Conservation (phyloP, 176 grass and related monocot genomes). For the Rhynchospora pubera region DNA sequence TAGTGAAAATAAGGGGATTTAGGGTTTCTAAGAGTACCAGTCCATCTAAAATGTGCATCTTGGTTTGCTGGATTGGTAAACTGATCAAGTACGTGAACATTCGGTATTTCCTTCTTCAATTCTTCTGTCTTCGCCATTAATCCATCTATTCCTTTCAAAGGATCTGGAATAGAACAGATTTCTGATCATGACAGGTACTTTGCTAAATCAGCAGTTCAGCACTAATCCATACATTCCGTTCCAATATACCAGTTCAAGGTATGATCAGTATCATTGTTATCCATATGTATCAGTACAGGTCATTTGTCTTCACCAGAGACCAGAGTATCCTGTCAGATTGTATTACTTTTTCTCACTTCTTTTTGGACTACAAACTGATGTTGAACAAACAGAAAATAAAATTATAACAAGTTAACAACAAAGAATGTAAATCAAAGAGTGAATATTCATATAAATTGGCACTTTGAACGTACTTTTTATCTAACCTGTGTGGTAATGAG, state of each 20-base stretch:
- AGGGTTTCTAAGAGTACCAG: conserved; percentile 35
- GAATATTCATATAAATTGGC: not conserved
- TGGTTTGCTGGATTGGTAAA: conserved; percentile 49
- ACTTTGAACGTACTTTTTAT: not conserved
- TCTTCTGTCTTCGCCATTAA: conserved; percentile 37
- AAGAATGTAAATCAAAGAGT: not conserved
- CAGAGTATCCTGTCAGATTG: not conserved
- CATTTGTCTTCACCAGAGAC: not conserved
- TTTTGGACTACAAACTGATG: not conserved
- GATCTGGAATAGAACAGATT: conserved; percentile 43
- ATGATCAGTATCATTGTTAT: not conserved
- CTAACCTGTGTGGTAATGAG: not conserved
- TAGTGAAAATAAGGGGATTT: not conserved
- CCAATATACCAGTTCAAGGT: not conserved
- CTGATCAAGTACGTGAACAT: conserved; percentile 60
- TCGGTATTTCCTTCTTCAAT: conserved; percentile 47
- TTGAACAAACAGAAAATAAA: not conserved
- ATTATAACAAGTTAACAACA: no score
- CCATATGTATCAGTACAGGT: not conserved
- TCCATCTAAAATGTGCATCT: conserved; percentile 62
- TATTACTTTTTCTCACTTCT: not conserved
- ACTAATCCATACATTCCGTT: not conserved
- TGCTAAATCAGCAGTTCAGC: not conserved
- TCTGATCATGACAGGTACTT: not conserved
- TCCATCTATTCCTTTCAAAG: conserved; percentile 45